These are phyloP conservation scores for Sapria himalayana DNA, from an alignment of 345 rosid species.

Conservation along the genomic window DNA sequence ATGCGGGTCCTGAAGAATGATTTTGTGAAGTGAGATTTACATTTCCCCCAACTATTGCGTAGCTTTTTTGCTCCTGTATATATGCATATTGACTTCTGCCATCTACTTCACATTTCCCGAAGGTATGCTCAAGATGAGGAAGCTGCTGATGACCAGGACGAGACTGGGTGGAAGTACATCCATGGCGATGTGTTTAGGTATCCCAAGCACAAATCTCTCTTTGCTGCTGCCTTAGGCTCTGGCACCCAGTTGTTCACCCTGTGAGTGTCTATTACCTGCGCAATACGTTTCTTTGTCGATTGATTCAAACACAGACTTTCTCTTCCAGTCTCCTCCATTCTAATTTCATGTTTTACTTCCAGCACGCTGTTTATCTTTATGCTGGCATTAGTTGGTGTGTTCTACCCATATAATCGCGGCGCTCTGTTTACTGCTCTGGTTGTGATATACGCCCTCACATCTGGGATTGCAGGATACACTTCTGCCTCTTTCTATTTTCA, in stretches of 20 bases:
- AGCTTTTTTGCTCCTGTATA: background rate
- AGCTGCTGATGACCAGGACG: slow-evolving; percentile 76
- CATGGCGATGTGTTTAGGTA: slow-evolving; percentile 70
- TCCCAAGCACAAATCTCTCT: slow-evolving; percentile 47
- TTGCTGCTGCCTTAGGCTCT: slow-evolving; percentile 64
- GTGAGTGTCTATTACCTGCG: slow-evolving; percentile 29
- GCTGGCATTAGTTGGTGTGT: slow-evolving; percentile 77
- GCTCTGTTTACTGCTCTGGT: slow-evolving; percentile 80
- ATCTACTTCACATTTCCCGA: too few species aligned
- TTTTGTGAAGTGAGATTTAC: slow-evolving; percentile 54
- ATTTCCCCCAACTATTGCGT: too few species aligned
- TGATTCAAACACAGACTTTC: background rate
- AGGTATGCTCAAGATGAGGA: slow-evolving; percentile 81
- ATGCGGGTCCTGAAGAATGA: slow-evolving; percentile 83
- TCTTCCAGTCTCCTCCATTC: slow-evolving; percentile 1
- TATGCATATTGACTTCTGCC: background rate
- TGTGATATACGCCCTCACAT: slow-evolving; percentile 68
- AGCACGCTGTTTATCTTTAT: slow-evolving; percentile 63
- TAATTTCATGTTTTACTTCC: slow-evolving; percentile 5
- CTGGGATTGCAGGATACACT: slow-evolving; percentile 74
- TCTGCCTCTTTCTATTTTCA: slow-evolving; percentile 76
- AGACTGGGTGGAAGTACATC: slow-evolving; percentile 86
- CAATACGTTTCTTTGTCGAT: background rate
- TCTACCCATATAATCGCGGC: slow-evolving; percentile 86
- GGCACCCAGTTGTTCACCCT: slow-evolving; percentile 63